phyloP scores from a whole-genome alignment of 805 yeast genomes.

The Limtongia smithiae region DNA sequence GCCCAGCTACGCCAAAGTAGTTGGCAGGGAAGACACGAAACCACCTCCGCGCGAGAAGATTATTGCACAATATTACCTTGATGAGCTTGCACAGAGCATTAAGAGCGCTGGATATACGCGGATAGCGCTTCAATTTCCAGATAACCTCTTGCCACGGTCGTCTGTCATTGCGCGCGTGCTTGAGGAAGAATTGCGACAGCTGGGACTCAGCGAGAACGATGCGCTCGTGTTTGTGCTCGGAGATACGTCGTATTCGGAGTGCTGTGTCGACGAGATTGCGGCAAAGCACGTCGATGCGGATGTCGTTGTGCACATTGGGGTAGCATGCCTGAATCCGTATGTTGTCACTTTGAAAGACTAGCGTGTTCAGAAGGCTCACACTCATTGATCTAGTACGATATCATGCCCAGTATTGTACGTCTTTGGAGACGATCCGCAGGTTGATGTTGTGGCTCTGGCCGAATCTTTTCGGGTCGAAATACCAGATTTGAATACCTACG shows the following conservation, averaged over 20 bases:
- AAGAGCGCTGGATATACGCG: slow-evolving; percentile 32
- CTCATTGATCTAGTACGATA: slow-evolving; percentile 43
- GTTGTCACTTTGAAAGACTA: not conserved
- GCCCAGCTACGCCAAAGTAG: slow-evolving; percentile 58
- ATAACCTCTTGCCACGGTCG: slow-evolving; percentile 70
- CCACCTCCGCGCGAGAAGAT: slow-evolving; percentile 35
- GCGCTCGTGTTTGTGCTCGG: slow-evolving; percentile 73
- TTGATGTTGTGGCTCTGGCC: slow-evolving; percentile 45
- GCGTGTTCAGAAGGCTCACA: too few species aligned
- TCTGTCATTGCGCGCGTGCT: slow-evolving; percentile 55
- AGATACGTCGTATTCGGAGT: slow-evolving; percentile 91
- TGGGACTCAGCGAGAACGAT: slow-evolving; percentile 1
- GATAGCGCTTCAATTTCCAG: slow-evolving; percentile 90
- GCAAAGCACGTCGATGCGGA: slow-evolving; percentile 89
- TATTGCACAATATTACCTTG: slow-evolving; percentile 47
- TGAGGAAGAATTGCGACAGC: slow-evolving; percentile 31
- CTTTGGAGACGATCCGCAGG: slow-evolving; percentile 64
- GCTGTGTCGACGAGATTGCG: slow-evolving; percentile 96
- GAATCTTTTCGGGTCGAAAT: slow-evolving; percentile 45
- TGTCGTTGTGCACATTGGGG: slow-evolving; percentile 87
- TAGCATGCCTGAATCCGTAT: slow-evolving; percentile 79
- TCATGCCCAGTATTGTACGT: slow-evolving; percentile 73
- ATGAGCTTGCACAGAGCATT: slow-evolving; percentile 27
- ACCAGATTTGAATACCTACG: slow-evolving; percentile 41
- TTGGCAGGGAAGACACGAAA: slow-evolving; percentile 8